Evolutionary conservation across 495 filamentous ascomycete species (phyloP).

Genomic region (Aspergillus wentii): DNA sequence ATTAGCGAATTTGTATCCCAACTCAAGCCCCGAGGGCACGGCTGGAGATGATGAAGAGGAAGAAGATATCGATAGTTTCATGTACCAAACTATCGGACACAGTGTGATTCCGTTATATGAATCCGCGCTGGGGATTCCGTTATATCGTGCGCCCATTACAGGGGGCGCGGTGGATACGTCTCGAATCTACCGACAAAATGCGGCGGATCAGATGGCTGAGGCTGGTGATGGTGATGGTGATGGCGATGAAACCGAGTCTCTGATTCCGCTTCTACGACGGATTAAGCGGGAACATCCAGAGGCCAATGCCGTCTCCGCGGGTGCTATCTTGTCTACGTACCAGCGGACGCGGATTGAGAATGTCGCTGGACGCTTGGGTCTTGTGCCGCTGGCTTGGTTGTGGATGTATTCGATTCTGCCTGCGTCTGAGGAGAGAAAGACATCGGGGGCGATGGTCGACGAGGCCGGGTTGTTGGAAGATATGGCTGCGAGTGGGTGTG

Average conservation of each 20-base stretch:
- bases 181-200: conserved; percentile 21
- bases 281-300: conserved; percentile 63
- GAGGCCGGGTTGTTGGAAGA: conserved; percentile 62
- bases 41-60: conserved; percentile 30
- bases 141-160: conserved; percentile 70
- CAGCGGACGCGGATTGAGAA: conserved; percentile 92
- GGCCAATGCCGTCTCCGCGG: conserved; percentile 79
- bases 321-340: conserved; percentile 91
- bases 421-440: conserved; percentile 16
- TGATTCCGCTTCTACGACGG: conserved; percentile 64
- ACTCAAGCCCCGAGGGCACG: conserved; percentile 4
- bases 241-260: conserved; percentile 81
- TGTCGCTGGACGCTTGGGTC: conserved; percentile 69
- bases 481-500: conserved; percentile 71
- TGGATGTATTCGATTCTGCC: conserved; percentile 87
- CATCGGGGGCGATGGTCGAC: conserved; percentile 18
- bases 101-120: conserved; percentile 80
- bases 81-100: conserved; percentile 98
- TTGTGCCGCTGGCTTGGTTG: conserved; percentile 77
- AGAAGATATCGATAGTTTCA: conserved; percentile 88
- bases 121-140: conserved; percentile 66
- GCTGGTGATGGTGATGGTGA: neutral
- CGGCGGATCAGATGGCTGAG: conserved; percentile 12
- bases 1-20: conserved; percentile 80
- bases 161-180: conserved; percentile 60